A percentile compares a stretch with the other conserved stretches of the same genome.
Conservation (phyloP, 2,329 filamentous ascomycete genomes). For the Trichoderma sp. region DNA sequence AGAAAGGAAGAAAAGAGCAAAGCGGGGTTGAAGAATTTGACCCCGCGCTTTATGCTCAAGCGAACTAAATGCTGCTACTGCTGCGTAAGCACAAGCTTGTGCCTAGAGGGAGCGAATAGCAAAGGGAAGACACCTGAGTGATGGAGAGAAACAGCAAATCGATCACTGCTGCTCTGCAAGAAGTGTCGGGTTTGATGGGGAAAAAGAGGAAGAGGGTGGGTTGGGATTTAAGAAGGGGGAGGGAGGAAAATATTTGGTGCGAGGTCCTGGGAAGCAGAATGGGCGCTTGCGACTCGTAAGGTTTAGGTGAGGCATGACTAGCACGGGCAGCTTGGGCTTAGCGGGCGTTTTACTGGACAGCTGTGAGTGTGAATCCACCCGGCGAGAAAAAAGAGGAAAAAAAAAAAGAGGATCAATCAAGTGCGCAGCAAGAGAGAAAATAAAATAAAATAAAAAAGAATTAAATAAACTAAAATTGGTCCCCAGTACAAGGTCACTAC, state of each 20-base stretch:
- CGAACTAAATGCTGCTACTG: constrained; percentile 21
- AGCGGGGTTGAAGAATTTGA: constrained; percentile 47
- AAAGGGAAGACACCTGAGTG: neutral
- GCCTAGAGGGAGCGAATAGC: constrained; percentile 17
- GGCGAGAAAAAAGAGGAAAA: constrained; percentile 23
- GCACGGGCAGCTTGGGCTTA: constrained; percentile 23
- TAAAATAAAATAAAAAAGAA: neutral
- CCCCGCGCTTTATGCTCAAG: constrained; percentile 36
- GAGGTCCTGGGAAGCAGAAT: neutral
- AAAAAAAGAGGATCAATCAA: constrained; percentile 24
- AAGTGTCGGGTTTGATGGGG: constrained; percentile 35
- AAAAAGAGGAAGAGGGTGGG: constrained; percentile 12
- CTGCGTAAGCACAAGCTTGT: constrained; percentile 15
- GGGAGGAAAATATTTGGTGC: neutral
- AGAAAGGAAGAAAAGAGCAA: constrained; percentile 35
- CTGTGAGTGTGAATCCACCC: constrained; percentile 24
- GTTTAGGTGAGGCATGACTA: constrained; percentile 21
- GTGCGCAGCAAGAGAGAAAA: constrained; percentile 16
- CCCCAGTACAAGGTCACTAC: neutral
- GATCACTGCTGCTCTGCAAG: constrained; percentile 39
- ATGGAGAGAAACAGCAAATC: constrained; percentile 34
- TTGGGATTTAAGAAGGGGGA: constrained; percentile 7
- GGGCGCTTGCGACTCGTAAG: neutral
- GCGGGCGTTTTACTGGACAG: constrained; percentile 5
- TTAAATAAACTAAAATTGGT: neutral